Base-by-base conservation (phyloP, 2,329 filamentous ascomycete genomes). In the Fusarium poae region DNA sequence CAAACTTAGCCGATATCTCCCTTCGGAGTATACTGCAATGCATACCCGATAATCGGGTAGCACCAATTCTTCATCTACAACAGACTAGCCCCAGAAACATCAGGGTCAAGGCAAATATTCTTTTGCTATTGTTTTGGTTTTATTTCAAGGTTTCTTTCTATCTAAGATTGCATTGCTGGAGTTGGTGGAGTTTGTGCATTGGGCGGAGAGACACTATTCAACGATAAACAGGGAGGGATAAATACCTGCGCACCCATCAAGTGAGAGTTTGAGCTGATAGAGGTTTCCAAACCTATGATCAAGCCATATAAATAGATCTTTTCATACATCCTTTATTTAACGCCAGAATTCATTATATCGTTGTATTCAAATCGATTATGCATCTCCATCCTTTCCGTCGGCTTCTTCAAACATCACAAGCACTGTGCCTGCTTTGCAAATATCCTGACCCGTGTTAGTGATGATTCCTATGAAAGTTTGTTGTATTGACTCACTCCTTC, bases 401-500 rank as follows among this genome's bases (percentile, higher is more conserved):
- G 73, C 76, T 64, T 88, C 88, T 74, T 92, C 90, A 74, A 94
- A 94, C 45, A 92, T 82, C 6, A 94, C 91, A 46, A 94, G 80
- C 9, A 92, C 86, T 6, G 91, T 93, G 9, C 91, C 91, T 7
- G 90, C 90, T 77, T 92, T 92, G 79, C 91, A 93, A 72, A 93
- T 91, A 73, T 93, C 91, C 88, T 92, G 70, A 46, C 32, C 29
- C 43, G 39, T 51, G 65, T 74, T 71, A 76, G 67, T 18, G 11
- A 60, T 12, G 7, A 55, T 20, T 37, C 30, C 18, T 6, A n/a
- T 21, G 15, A 16, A 15, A 5, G 5, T 11, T 18, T 18, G 15
- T 3, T 30, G 6, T 5, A 29, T 25, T n/a, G 34, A 78, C 89
- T 84, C 83, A 92, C 90, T 62, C 92, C 92, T 81, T 90, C 87